phyloP scores from a whole-genome alignment of 805 yeast genomes.

The Clavispora asparagi region DNA sequence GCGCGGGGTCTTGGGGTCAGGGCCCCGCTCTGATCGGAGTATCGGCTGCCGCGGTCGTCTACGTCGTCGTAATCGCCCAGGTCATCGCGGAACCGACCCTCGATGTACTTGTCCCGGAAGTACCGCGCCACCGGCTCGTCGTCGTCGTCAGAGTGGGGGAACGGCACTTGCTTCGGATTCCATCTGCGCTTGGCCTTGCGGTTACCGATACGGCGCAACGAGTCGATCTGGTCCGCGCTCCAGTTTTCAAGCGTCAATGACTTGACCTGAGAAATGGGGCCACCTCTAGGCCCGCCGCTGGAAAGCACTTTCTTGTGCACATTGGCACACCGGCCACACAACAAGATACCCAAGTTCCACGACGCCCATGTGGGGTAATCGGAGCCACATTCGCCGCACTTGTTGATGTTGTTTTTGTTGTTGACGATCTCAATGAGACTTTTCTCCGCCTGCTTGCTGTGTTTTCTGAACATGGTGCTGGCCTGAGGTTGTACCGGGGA shows the following conservation, averaged over 20 bases:
- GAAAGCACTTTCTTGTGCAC: constrained; percentile 55
- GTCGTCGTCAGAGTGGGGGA: constrained; percentile 73
- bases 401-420: constrained; percentile 52
- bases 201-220: constrained; percentile 51
- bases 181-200: constrained; percentile 53
- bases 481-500: background rate
- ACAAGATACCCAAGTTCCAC: constrained; percentile 55
- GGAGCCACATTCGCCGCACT: constrained; percentile 75
- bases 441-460: constrained; percentile 41
- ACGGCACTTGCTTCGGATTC: constrained; percentile 65
- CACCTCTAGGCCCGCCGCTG: constrained; percentile 40
- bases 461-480: constrained; percentile 29
- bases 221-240: constrained; percentile 51
- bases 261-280: constrained; percentile 53
- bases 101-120: constrained; percentile 62
- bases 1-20: constrained; percentile 6
- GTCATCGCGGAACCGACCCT: constrained; percentile 52
- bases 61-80: constrained; percentile 30
- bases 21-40: constrained; percentile 18
- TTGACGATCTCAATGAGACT: constrained; percentile 59
- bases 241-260: constrained; percentile 72
- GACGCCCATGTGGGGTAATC: constrained; percentile 60
- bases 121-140: constrained; percentile 47
- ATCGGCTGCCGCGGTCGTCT: constrained; percentile 20
- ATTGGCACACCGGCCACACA: constrained; percentile 84